Percentiles rank a stretch among this genome's conserved stretches.
These are phyloP conservation scores for Cryphonectria parasitica DNA, from an alignment of 2,329 filamentous ascomycete genomes.

Conservation along the genomic window DNA sequence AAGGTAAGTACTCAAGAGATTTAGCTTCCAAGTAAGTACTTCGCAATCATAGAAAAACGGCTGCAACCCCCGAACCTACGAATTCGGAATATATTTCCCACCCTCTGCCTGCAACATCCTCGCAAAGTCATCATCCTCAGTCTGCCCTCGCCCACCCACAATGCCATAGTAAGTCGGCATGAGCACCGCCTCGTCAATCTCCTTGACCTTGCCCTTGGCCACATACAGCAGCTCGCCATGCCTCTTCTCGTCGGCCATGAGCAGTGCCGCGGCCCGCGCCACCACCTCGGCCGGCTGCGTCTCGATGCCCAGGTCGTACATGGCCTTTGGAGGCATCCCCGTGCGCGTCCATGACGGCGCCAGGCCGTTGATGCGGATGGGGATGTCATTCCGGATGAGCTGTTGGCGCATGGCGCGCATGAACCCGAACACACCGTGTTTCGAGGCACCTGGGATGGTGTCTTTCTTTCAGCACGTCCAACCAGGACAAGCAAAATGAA, in stretches of 20 bases:
- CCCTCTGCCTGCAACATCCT: not conserved
- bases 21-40: not conserved
- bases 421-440: constrained; percentile 40
- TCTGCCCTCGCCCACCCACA: not conserved
- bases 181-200: not conserved
- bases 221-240: not conserved
- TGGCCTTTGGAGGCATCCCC: constrained; percentile 35
- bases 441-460: constrained; percentile 33
- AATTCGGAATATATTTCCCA: not conserved
- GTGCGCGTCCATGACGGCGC: constrained; percentile 40
- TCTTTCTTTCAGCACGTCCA: not conserved
- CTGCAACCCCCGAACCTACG: not conserved
- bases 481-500: not conserved
- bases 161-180: not conserved
- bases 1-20: not conserved
- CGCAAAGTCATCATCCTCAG: not conserved
- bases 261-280: constrained; percentile 35
- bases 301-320: constrained; percentile 37
- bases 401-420: constrained; percentile 39
- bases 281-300: constrained; percentile 38
- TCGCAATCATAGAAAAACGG: too few species aligned
- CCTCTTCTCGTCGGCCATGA: constrained; percentile 29
- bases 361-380: constrained; percentile 37
- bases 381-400: constrained; percentile 32
- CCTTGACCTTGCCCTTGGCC: not conserved